Evolutionary conservation across 2,329 filamentous ascomycete species (phyloP), one percentile per base, ranked within the genome.

Genomic region (Sporothrix euskadiensis): DNA sequence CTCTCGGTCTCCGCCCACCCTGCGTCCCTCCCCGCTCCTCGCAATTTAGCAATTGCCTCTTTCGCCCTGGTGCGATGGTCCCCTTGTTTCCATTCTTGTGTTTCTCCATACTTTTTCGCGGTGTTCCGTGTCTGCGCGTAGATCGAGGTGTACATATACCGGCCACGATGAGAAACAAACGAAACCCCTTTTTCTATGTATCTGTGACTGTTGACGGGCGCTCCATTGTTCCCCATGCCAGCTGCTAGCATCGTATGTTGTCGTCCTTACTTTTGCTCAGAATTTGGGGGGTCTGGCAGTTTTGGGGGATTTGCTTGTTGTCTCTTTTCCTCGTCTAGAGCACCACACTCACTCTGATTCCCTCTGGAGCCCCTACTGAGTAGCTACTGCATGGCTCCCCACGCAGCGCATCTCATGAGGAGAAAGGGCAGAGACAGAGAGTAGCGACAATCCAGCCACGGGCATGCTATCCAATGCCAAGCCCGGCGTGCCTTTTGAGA

Each of bases 41-140:
- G 72, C 56, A 73, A 73, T 73, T 73, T 73, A 68, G 72, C 72
- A 57, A 71, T 73, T 71, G 57, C 72, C 72, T 71, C 68, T 73
- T 73, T 71, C n/a, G 72, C 47, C 49, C 32, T 73, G 72, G 72
- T 71, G 66, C 49, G 57, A 26, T 47, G 39, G 35, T 66, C 61
- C 74, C 61, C 54, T 74, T 70, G 57, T 63, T 61, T 65, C 26
- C 41, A 26, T 26, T 68, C 35, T 61, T 32, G n/a, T 57, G 39
- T 19, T 61, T 71, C 54, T 71, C 69, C 56, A 61, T 52, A 44
- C 54, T 10, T 63, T 35, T 26, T 52, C 12, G 52, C 26, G 2
- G 6, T 35, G 26, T 9, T 49, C 44, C 26, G 26, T 26, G 26
- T 26, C 26, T 26, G 26, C 26, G 26, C 30, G 61, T 47, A 65